A percentile compares a stretch with the other conserved stretches of the same genome.
Evolutionary conservation across 2,329 filamentous ascomycete species (phyloP).

Genomic region (Fusarium miscanthi): DNA sequence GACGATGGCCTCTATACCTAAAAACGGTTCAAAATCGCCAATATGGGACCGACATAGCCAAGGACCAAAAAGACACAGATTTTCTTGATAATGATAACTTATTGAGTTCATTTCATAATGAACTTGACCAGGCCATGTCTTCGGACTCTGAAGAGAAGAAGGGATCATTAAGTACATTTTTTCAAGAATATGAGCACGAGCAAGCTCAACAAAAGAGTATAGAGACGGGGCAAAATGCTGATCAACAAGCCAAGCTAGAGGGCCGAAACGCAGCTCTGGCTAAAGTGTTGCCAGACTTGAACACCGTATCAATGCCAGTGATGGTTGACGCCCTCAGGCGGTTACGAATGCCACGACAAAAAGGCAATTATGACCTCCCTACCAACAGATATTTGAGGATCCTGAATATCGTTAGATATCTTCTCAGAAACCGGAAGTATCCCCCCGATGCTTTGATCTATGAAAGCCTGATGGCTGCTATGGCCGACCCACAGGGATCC

Average conservation of each 20-base stretch:
- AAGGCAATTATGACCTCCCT: constrained; percentile 31
- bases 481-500: constrained; percentile 75
- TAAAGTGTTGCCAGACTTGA: constrained; percentile 7
- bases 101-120: not conserved
- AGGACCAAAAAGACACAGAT: not conserved
- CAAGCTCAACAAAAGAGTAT: not conserved
- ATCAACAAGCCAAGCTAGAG: not conserved
- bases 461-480: constrained; percentile 78
- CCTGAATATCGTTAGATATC: constrained; percentile 62
- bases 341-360: constrained; percentile 40
- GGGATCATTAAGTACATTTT: constrained; percentile 6
- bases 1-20: constrained; percentile 9
- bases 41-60: constrained; percentile 27
- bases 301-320: constrained; percentile 21
- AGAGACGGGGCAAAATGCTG: not conserved
- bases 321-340: constrained; percentile 45
- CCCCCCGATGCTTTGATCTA: constrained; percentile 72
- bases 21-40: constrained; percentile 27
- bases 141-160: not conserved
- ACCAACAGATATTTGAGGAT: constrained; percentile 47
- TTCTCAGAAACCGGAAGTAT: constrained; percentile 67
- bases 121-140: not conserved
- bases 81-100: not conserved
- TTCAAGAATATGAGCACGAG: not conserved
- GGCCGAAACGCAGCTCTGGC: constrained; percentile 16